phyloP scores from a whole-genome alignment of 805 yeast species.

The Candida nemodendra region DNA sequence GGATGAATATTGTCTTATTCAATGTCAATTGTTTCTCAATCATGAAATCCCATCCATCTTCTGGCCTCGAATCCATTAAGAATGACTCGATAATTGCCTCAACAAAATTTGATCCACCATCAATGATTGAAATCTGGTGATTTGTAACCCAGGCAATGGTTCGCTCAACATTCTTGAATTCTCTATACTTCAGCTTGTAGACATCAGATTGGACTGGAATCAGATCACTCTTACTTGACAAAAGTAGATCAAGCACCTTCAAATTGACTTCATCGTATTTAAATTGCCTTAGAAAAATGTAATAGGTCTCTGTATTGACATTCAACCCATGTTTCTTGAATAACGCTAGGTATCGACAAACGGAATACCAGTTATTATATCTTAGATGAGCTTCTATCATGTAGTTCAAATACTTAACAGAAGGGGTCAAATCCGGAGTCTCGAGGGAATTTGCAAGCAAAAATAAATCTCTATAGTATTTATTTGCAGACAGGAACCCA shows the following conservation, averaged over 20 bases:
- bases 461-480: not conserved
- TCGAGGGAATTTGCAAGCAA: not conserved
- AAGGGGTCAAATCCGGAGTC: not conserved
- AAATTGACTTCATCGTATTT: not conserved
- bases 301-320: not conserved
- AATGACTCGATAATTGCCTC: not conserved
- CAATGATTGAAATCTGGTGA: not conserved
- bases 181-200: not conserved
- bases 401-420: not conserved
- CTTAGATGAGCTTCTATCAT: not conserved
- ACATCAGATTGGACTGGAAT: not conserved
- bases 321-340: too few species aligned
- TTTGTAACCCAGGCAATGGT: constrained; percentile 3
- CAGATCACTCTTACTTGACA: not conserved
- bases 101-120: not conserved
- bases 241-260: not conserved
- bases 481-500: not conserved
- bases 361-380: not conserved
- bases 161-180: constrained; percentile 2
- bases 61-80: constrained; percentile 1
- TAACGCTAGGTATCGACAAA: not conserved
- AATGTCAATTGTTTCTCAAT: not conserved
- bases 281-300: constrained; percentile 2
- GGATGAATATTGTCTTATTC: not conserved
- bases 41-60: constrained; percentile 7